Evolutionary conservation across 352 stramenopile genomes (phyloP), one percentile per base, ranked within the genome.

Genomic region (Plasmopara muralis): DNA sequence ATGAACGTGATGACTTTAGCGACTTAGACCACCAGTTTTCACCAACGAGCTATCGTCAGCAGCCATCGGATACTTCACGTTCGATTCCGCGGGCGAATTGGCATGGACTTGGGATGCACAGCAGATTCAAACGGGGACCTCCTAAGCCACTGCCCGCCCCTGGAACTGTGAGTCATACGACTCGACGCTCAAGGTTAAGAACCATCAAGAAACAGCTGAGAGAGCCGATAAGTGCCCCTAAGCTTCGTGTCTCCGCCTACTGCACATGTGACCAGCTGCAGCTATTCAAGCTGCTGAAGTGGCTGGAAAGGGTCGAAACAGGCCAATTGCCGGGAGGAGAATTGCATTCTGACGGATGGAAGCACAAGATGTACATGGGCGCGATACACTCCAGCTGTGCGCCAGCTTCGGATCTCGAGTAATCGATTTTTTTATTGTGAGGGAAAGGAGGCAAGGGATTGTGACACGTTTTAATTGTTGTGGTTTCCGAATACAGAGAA

Each of bases 221-320:
- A 46, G 77, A 87, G 25, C 79, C 79, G 18, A 70, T 67, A 5
- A 89, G 79, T 48, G 64, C 75, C 4, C 73, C 83, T 43, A 93
- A 93, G 57, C 75, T 90, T 48, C 70, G 83, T 43, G 83, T 93
- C 29, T 89, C 81, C 10, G 83, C 83, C 43, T 93, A 93, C 59
- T 93, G 83, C 55, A 91, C 80, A 49, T 88, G 78, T 54, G 80
- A 93, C 54, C 78, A 89, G 52, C 33, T 90, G 53, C 74, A 87
- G 42, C 58, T 93, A n/a, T 89, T 90, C 54, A 91, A 91, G 64
- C 57, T 91, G 56, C 68, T 93, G 52, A 91, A 93, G 50, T 93
- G 83, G 83, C 77, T 93, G 43, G 77, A 93, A 50, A 61, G 80
- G 40, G 65, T 88, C 18, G 80, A 90, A 54, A 90, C 77, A 4